Conservation (phyloP, 495 filamentous ascomycete genomes). For the Tuber borchii region DNA sequence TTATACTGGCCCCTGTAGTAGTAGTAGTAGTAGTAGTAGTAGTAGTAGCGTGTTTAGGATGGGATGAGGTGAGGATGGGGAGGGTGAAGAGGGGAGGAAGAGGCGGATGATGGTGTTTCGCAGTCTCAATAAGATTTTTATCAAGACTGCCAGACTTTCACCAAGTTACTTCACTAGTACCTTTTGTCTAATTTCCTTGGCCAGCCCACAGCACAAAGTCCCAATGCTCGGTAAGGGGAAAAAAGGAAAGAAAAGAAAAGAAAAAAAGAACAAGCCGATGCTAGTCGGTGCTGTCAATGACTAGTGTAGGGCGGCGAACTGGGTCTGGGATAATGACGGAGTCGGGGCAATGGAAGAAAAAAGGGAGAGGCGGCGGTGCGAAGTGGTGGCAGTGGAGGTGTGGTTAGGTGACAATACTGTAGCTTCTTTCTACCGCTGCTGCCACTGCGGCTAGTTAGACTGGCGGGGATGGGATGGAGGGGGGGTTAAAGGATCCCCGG, state of each 20-base stretch:
- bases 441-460: slow-evolving; percentile 23
- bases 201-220: slow-evolving; percentile 1
- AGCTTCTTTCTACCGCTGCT: neutral
- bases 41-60: neutral
- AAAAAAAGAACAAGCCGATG: slow-evolving; percentile 2
- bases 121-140: slow-evolving; percentile 2
- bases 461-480: slow-evolving; percentile 35
- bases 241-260: neutral
- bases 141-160: neutral
- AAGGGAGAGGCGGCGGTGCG: neutral
- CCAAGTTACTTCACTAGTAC: slow-evolving; percentile 4
- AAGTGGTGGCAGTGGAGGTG: neutral
- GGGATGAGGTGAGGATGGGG: neutral
- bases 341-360: neutral
- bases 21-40: too few relatives aligned
- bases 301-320: slow-evolving; percentile 1
- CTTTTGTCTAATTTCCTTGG: slow-evolving; percentile 4
- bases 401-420: slow-evolving; percentile 1
- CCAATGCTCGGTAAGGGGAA: neutral
- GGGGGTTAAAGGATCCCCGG: slow-evolving; percentile 9
- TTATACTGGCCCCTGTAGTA: too few relatives aligned
- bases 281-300: neutral
- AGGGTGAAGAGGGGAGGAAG: neutral
- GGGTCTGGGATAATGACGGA: slow-evolving; percentile 2
- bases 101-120: neutral